Conservation (phyloP, 352 stramenopile genomes). For the Aphanomyces euteiches region DNA sequence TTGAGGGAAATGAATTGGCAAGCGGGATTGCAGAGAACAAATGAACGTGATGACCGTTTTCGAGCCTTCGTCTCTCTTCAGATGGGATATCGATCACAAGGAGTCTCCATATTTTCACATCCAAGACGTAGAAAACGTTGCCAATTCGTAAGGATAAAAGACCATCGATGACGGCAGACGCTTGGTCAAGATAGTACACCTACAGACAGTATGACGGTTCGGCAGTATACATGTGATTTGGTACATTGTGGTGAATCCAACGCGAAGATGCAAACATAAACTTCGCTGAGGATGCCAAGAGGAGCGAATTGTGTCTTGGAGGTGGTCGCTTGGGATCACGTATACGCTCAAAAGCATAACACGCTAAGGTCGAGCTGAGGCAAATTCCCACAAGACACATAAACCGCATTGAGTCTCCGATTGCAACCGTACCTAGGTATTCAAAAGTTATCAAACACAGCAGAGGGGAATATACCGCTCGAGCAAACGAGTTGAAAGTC, state of each 20-base stretch:
- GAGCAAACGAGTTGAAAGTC: conserved; percentile 27
- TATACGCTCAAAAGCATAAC: too few relatives aligned
- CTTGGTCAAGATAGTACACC: neutral
- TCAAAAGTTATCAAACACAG: neutral
- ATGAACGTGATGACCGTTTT: neutral
- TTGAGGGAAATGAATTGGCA: neutral
- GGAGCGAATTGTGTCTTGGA: too few relatives aligned
- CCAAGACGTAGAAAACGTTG: neutral
- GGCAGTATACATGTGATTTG: neutral
- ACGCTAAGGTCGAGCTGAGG: too few relatives aligned
- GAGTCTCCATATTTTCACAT: conserved; percentile 14
- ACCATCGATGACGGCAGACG: conserved; percentile 10
- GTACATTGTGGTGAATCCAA: neutral
- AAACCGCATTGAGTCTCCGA: neutral
- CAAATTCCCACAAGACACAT: neutral
- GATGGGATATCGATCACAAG: neutral
- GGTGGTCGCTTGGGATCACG: too few relatives aligned
- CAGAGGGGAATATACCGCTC: neutral
- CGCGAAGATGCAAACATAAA: too few relatives aligned
- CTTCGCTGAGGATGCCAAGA: too few relatives aligned
- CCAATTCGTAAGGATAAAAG: neutral
- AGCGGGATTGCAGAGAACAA: neutral
- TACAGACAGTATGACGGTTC: neutral
- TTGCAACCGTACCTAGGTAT: neutral
- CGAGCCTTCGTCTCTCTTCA: neutral